phyloP scores from a whole-genome alignment of 192 early-diverging fungal genomes.

The Coemansia sp. region DNA sequence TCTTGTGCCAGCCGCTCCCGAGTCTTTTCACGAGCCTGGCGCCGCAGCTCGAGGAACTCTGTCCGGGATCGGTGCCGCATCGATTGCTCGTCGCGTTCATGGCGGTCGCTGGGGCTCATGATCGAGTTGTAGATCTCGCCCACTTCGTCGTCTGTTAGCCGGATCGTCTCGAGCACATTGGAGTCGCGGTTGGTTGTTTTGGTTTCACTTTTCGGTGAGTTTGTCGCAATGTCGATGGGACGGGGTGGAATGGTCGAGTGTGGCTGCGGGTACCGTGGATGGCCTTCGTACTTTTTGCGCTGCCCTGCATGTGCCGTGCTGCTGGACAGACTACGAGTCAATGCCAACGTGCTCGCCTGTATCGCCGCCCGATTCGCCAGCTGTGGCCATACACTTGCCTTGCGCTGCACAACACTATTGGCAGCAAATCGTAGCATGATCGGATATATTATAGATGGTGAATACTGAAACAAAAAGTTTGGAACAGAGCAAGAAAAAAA shows the following conservation, averaged over 20 bases:
- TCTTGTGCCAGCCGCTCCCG: neutral
- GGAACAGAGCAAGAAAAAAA: neutral
- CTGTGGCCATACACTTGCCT: neutral
- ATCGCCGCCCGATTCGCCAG: neutral
- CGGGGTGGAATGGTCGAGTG: slow-evolving; percentile 18
- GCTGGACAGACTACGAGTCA: neutral
- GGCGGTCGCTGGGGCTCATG: slow-evolving; percentile 27
- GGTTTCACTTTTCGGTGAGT: slow-evolving; percentile 16
- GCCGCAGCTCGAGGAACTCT: slow-evolving; percentile 33
- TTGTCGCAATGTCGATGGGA: slow-evolving; percentile 24
- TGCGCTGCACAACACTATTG: slow-evolving; percentile 10
- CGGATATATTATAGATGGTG: neutral
- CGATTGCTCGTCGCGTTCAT: slow-evolving; percentile 38
- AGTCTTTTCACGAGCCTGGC: slow-evolving; percentile 15
- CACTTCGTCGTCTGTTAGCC: slow-evolving; percentile 44
- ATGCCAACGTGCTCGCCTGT: neutral
- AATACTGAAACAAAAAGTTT: neutral
- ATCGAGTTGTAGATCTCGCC: slow-evolving; percentile 46
- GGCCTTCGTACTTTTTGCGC: slow-evolving; percentile 28
- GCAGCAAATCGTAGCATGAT: slow-evolving; percentile 30
- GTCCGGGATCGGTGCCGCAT: slow-evolving; percentile 36
- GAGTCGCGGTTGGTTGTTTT: neutral
- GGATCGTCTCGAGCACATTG: slow-evolving; percentile 24
- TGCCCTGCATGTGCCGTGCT: slow-evolving; percentile 7
- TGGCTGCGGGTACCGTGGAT: slow-evolving; percentile 39